Evolutionary conservation across 2,329 filamentous ascomycete genomes (phyloP).

Genomic region (Proliferodiscus dingleyae): DNA sequence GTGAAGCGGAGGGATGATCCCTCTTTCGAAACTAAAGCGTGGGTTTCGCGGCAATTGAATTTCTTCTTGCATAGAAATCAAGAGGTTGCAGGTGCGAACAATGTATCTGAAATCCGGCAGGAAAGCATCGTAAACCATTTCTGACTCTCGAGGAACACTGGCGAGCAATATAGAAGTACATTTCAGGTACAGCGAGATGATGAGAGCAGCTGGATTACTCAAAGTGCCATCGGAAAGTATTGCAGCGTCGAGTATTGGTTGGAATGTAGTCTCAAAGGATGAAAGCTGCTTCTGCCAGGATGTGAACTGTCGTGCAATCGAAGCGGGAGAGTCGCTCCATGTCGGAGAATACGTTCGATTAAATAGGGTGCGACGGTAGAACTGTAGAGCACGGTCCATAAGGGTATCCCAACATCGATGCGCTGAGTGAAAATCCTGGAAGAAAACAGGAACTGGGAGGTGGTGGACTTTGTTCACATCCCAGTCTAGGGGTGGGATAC

Average conservation of each 20-base stretch:
- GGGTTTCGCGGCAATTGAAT: conserved; percentile 31
- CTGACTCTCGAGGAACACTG: conserved; percentile 15
- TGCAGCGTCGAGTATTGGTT: conserved; percentile 22
- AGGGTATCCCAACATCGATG: conserved; percentile 30
- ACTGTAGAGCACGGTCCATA: conserved; percentile 26
- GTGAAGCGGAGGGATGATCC: conserved; percentile 60
- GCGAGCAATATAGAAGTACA: conserved; percentile 19
- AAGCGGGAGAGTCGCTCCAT: conserved; percentile 12
- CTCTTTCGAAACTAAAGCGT: conserved; percentile 58
- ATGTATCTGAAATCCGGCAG: conserved; percentile 23
- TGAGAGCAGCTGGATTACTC: conserved; percentile 20
- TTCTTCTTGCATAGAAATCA: conserved; percentile 11
- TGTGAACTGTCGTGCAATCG: conserved; percentile 15
- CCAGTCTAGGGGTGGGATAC: conserved; percentile 26
- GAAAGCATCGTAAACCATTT: conserved; percentile 27
- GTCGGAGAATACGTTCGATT: conserved; percentile 18
- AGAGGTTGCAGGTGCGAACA: conserved; percentile 14
- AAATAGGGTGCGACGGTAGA: conserved; percentile 24
- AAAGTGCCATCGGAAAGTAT: conserved; percentile 18
- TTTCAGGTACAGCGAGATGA: conserved; percentile 23
- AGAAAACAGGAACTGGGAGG: conserved; percentile 22
- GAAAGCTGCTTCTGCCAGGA: conserved; percentile 15
- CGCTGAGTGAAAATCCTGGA: conserved; percentile 22
- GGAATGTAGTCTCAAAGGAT: conserved; percentile 23
- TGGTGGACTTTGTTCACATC: conserved; percentile 26